Evolutionary conservation across 768 basidiomycete genomes (phyloP).

Genomic region (Tricholoma sp.): DNA sequence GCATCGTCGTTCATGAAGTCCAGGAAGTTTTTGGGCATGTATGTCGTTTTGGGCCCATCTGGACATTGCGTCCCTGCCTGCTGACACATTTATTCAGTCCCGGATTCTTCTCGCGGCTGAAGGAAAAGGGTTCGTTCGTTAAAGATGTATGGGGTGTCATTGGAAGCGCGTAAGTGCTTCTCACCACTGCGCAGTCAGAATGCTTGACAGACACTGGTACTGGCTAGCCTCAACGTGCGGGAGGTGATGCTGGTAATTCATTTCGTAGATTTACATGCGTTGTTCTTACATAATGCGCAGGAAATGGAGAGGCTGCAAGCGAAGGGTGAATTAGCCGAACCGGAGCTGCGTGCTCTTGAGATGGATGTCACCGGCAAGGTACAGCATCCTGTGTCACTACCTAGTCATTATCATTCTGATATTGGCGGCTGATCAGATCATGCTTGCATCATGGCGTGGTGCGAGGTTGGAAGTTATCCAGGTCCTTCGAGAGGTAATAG

Average conservation of each 20-base stretch:
- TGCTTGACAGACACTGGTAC: conserved; percentile 4
- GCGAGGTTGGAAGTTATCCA: conserved; percentile 93
- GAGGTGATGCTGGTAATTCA: conserved; percentile 58
- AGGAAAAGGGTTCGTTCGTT: conserved; percentile 88
- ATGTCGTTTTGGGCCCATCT: conserved; percentile 26
- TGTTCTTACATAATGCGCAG: conserved; percentile 12
- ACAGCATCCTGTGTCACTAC: conserved; percentile 7
- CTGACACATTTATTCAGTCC: conserved; percentile 37
- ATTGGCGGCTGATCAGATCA: conserved; percentile 45
- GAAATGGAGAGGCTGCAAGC: conserved; percentile 90
- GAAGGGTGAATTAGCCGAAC: conserved; percentile 85
- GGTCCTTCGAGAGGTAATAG: conserved; percentile 64
- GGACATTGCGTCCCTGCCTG: not conserved
- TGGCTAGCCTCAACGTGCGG: conserved; percentile 61
- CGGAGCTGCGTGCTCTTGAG: conserved; percentile 80
- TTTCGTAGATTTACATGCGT: not conserved
- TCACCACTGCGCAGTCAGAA: conserved; percentile 1
- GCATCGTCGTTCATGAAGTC: conserved; percentile 89
- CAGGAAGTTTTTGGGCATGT: conserved; percentile 87
- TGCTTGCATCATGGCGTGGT: conserved; percentile 97
- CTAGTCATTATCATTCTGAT: not conserved
- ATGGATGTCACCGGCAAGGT: conserved; percentile 93
- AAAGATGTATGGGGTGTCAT: conserved; percentile 98
- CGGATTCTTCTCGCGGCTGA: conserved; percentile 89
- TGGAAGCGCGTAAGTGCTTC: conserved; percentile 84